Base-by-base conservation (phyloP, 2,329 filamentous ascomycete genomes). In the Xylariaceae sp. region DNA sequence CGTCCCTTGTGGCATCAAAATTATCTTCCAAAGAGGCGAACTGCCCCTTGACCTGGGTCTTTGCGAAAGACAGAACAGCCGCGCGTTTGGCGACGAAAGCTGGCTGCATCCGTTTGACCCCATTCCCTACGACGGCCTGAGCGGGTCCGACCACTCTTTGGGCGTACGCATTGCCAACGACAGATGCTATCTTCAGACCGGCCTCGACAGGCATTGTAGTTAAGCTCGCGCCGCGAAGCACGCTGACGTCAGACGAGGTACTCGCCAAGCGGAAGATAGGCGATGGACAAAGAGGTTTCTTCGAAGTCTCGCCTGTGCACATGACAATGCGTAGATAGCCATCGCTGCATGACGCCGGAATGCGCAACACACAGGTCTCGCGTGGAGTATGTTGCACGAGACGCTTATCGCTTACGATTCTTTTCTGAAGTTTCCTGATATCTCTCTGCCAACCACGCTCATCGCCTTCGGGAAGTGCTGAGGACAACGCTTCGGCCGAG, bases 251-350 rank as follows among this genome's bases (percentile, higher is more conserved):
- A 0, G 75, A 72, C 0, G 83, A 85, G 0, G 81, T 81, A 53
- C 84, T 87, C 2, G 85, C 77, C n/a, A 89, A 71, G 14, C 85
- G 76, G 56, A 89, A 88, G 0, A 86, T 77, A 0, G 85, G 85
- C 53, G 83, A 86, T 0, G 77, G 75, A 52, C 84, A 87, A 0
- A 88, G 73, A 0, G 78, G 79, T 62, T 75, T 78, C 47, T 65
- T 66, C 1, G 58, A 58, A 38, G 53, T 54, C 46, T 62, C 55
- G 0, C 74, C 78, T 0, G 72, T 66, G 53, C 83, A 87, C 9
- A 89, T 70, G 0, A 87, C 78, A 5, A 89, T 69, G 11, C 85
- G 80, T 48, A 87, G 83, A 60, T 89, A 89, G 0, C 85, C 85
- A 62, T 89, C 85, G 0, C 72, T 72, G 0, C 81, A 81, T 0